Evolutionary conservation across 306 rosid species (phyloP), one percentile per base, ranked within the genome.

Genomic region (Comarum palustre): DNA sequence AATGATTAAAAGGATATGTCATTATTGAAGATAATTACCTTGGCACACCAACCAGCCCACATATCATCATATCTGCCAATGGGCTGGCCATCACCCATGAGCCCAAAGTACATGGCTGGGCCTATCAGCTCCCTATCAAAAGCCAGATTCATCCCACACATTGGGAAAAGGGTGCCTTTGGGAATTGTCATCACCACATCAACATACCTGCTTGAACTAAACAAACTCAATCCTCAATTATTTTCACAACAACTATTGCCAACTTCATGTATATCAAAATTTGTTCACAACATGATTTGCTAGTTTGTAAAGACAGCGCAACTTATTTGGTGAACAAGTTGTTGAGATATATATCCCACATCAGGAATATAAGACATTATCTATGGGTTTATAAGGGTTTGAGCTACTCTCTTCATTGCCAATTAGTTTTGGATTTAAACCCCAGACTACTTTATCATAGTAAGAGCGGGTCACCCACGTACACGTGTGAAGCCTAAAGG

Each of bases 121-220:
- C 90, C 87, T 6, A 83, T 81, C 24, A 83, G 63, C 58, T 83
- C 85, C 6, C 84, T 81, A 58, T 86, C 8, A 39, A 83, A 86
- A 19, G 74, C 86, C 57, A 81, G 82, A 78, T 86, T 86, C 87
- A 83, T 83, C 74, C 87, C 87, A 78, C 84, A 83, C 85, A 80
- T 75, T 32, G 87, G 84, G 71, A 83, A 86, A 71, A 80, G 72
- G 66, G 84, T 78, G 46, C 87, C 80, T 63, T 78, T 83, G 9
- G 90, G 87, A n/a, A 86, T 68, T 24, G 88, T 79, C 78, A 82
- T 41, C 41, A 82, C 85, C 32, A 80, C 84, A 66, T 86, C 84
- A 32, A 80, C 85, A 72, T 77, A 77, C 71, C 87, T 77, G 32
- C 43, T 24, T 24, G 60, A 63, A 46, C 62, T 47, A 27, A 58